Evolutionary conservation across 2,329 filamentous ascomycete genomes (phyloP).

Genomic region (Ophiostoma ips): DNA sequence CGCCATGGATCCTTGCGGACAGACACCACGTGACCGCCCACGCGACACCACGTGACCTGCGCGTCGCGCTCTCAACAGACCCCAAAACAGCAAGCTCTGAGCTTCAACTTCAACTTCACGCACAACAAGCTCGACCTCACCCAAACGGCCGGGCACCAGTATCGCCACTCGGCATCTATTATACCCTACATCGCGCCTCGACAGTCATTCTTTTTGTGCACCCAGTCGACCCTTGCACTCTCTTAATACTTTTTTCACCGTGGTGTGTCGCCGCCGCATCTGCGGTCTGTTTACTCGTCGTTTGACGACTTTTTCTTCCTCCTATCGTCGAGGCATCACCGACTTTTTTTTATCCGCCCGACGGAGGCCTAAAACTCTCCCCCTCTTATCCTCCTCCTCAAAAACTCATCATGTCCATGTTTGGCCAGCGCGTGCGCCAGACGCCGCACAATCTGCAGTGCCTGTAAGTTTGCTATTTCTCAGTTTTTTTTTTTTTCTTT

Average conservation of each 20-base stretch:
- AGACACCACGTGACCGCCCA: no score
- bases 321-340: background rate
- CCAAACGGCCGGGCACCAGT: background rate
- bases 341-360: background rate
- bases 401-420: constrained; percentile 12
- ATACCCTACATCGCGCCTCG: background rate
- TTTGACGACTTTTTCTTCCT: background rate
- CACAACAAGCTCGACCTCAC: constrained; percentile 2
- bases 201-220: background rate
- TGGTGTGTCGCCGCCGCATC: background rate
- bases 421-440: constrained; percentile 21
- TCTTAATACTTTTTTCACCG: background rate
- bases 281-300: constrained; percentile 3
- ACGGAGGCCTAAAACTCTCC: background rate
- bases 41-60: background rate
- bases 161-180: background rate
- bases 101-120: constrained; percentile 2
- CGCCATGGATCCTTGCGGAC: no score
- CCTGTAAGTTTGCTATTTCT: constrained; percentile 18
- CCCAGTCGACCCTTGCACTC: background rate
- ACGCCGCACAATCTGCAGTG: constrained; percentile 25
- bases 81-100: constrained; percentile 2
- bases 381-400: background rate
- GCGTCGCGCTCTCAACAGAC: background rate
- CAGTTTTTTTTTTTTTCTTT: no score